Evolutionary conservation across 768 basidiomycete genomes (phyloP).

Genomic region (Mrakia blollopis): DNA sequence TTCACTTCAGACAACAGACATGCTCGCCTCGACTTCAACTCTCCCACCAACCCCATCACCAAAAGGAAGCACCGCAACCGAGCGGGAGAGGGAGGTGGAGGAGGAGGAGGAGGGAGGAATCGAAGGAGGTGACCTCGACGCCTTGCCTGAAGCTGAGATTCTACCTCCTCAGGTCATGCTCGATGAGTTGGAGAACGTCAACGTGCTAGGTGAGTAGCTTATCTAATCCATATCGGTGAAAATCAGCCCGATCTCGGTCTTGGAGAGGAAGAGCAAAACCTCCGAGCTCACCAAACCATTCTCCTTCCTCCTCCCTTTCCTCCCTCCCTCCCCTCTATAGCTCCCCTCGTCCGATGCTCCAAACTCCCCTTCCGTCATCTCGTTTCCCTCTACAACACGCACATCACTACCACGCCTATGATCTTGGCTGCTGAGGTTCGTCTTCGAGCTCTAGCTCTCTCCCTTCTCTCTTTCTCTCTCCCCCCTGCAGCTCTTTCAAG

Average conservation of each 20-base stretch:
- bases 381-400: conserved; percentile 48
- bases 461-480: background rate
- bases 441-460: background rate
- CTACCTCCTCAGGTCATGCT: conserved; percentile 45
- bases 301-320: background rate
- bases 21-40: background rate
- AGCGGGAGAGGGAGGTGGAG: background rate
- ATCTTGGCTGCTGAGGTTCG: conserved; percentile 39
- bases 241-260: too few relatives aligned
- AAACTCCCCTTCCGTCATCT: conserved; percentile 51
- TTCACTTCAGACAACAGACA: background rate
- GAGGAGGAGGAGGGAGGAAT: background rate
- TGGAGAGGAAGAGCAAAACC: background rate
- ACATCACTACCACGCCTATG: conserved; percentile 52
- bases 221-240: background rate
- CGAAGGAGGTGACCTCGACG: conserved; percentile 1
- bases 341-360: conserved; percentile 49
- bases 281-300: background rate
- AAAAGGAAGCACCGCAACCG: background rate
- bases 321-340: conserved; percentile 35
- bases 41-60: background rate
- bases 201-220: conserved; percentile 41
- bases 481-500: too few relatives aligned
- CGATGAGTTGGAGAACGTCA: conserved; percentile 41
- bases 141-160: conserved; percentile 24